A percentile compares a stretch with the other conserved stretches of the same genome.
Conservation (phyloP, 768 basidiomycete genomes). For the Mycena kentingensis region DNA sequence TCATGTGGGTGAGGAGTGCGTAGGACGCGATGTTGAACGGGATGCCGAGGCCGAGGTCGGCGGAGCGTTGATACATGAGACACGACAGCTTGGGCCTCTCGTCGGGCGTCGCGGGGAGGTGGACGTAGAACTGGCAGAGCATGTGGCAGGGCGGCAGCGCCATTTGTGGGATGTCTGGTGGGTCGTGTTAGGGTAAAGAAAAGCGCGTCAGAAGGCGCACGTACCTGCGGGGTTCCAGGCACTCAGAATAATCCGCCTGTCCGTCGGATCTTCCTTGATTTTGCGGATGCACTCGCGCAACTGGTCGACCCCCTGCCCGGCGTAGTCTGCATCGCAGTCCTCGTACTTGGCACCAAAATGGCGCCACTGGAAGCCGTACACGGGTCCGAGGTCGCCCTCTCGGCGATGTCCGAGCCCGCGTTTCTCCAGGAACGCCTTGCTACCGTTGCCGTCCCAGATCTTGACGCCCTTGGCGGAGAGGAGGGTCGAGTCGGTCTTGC, state of each 20-base stretch:
- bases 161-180: conserved; percentile 88
- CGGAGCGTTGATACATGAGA: conserved; percentile 97
- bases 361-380: conserved; percentile 97
- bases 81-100: conserved; percentile 80
- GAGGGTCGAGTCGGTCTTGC: conserved; percentile 76
- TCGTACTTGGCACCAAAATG: conserved; percentile 88
- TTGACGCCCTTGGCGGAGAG: conserved; percentile 83
- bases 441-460: conserved; percentile 98
- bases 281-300: conserved; percentile 85
- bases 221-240: conserved; percentile 98
- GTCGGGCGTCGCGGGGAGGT: conserved; percentile 62
- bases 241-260: conserved; percentile 90
- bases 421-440: conserved; percentile 80
- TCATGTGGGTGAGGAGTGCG: conserved; percentile 95
- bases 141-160: conserved; percentile 98
- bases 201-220: conserved; percentile 23
- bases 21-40: conserved; percentile 99
- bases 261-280: conserved; percentile 91
- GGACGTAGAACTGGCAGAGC: conserved; percentile 99
- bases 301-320: conserved; percentile 90
- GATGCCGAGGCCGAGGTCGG: conserved; percentile 94
- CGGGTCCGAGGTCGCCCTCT: conserved; percentile 93
- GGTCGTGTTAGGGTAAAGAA: conserved; percentile 1
- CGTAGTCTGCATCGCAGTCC: conserved; percentile 75
- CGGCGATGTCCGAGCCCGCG: conserved; percentile 82